Conservation (phyloP, 345 rosid genomes). For the Anacardium occidentale region DNA sequence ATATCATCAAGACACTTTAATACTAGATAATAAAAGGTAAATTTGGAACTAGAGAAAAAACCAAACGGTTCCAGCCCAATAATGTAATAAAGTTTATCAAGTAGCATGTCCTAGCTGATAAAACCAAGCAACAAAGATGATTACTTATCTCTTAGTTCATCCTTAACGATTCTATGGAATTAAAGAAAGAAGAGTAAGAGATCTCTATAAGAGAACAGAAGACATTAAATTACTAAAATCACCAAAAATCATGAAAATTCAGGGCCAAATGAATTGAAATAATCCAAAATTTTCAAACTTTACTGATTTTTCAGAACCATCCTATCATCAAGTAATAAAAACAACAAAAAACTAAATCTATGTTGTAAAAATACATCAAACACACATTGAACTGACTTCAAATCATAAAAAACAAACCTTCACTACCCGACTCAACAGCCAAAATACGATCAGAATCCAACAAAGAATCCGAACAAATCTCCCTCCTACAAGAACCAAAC, state of each 20-base stretch:
- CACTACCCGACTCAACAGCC: slow-evolving; percentile 40
- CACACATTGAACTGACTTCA: background rate
- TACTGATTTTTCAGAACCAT: background rate
- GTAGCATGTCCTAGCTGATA: background rate
- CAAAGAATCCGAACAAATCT: slow-evolving; percentile 57
- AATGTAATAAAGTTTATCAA: background rate
- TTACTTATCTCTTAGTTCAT: background rate
- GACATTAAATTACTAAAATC: background rate
- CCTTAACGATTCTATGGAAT: background rate
- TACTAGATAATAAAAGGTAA: background rate
- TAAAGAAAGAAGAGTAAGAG: background rate
- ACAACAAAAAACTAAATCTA: background rate
- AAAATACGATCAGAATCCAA: slow-evolving; percentile 41
- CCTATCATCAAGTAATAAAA: background rate
- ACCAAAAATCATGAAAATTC: slow-evolving; percentile 2
- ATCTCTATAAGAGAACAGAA: background rate
- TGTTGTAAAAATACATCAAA: background rate
- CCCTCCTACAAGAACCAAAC: slow-evolving; percentile 81
- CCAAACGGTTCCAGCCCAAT: background rate
- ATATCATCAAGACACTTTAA: background rate
- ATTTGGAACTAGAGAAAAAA: background rate
- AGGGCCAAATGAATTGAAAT: background rate
- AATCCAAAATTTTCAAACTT: background rate
- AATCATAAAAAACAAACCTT: slow-evolving; percentile 35
- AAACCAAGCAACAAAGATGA: background rate